Base-by-base conservation (phyloP, 2,329 filamentous ascomycete species). In the Tolypocladium endophyticum region DNA sequence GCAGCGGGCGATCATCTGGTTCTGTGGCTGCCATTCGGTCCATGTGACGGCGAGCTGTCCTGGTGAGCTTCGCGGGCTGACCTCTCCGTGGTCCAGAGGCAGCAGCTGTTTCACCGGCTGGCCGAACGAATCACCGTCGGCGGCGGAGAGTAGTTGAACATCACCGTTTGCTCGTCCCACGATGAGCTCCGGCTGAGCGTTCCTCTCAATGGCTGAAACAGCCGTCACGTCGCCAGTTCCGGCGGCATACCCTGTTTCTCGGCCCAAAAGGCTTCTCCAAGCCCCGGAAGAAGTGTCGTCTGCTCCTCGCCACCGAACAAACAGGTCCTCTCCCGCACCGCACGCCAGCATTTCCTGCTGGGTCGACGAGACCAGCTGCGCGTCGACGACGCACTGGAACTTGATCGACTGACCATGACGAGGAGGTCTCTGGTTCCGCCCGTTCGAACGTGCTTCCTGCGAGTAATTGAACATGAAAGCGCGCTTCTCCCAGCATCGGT, bases 401-500 rank as follows among this genome's bases (percentile, higher is more conserved):
- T 70, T 67, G 3, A 77, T 70, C 1, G 71, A 72, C 64, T 76
- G 74, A 6, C 62, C 64, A 63, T 75, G 73, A 7, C 61, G 64
- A 43, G 59, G 64, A 43, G 59, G 57, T 45, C 64, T 63, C 18
- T 57, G 61, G 23, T 54, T 58, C 0, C 39, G 55, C 33, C 41
- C 4, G 20, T 28, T 25, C 11, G 55, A 28, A 41, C 54, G n/a
- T 61, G 63, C 60, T 59, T 66, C 65, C 53, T 61, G 57, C 23
- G 72, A 66, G 35, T 68, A 61, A 52, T 63, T 68, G 18, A 74
- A 67, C 56, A 72, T 71, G 59, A 82, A 74, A 20, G 72, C 71
- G 25, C 79, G 75, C 57, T 73, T 75, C 56, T 83, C 81, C 81
- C 81, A 84, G 64, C 77, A 80, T 7, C 80, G 74, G 35, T 78